Evolutionary conservation across 2,329 filamentous ascomycete species (phyloP), one percentile per base, ranked within the genome.

Genomic region (Phaeophleospora eucalypticola): DNA sequence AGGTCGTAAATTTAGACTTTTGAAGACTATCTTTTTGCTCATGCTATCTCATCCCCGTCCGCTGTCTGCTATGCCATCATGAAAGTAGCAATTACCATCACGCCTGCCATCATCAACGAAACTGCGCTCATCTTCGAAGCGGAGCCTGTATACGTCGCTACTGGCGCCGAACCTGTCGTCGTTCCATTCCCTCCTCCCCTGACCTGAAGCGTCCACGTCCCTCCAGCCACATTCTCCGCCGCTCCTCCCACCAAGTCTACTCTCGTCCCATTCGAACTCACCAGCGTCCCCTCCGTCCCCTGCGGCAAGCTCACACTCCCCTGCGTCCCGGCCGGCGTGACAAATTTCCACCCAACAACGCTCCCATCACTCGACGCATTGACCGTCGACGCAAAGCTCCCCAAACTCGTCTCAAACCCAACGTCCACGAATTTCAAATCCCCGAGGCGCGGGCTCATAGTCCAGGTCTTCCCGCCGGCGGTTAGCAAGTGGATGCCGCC

Each of bases 341-440:
- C 48, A 52, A 57, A 68, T 27, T 14, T 43, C 24, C 59, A 48
- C 18, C 46, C 56, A 18, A 43, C 53, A 6, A 46, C 21, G 21
- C 34, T 34, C 7, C 60, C 52, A 19, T 43, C 48, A n/a, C 44
- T 53, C 7, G 57, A 50, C n/a, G n/a, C n/a, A 45, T 62, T 58
- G 53, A 66, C 68, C 29, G 58, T 57, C 1, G 63, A 64, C 10
- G 61, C 46, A 50, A 71, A 76, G 45, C 60, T 66, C 0, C 74
- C 74, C 24, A 75, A 51, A n/a, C 49, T 51, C 1, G 74, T 77
- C 24, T 59, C 64, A 44, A 77, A 77, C 0, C 73, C 74, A 1
- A 67, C 71, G 51, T 74, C 64, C 2, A 69, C 72, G 38, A 53
- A 63, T 14, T 53, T 60, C 45, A 76, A 50, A 49, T 73, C 71